These are phyloP conservation scores for Rhodotorula sp. DNA, from an alignment of 1,284 basidiomycete species.

Conservation along the genomic window DNA sequence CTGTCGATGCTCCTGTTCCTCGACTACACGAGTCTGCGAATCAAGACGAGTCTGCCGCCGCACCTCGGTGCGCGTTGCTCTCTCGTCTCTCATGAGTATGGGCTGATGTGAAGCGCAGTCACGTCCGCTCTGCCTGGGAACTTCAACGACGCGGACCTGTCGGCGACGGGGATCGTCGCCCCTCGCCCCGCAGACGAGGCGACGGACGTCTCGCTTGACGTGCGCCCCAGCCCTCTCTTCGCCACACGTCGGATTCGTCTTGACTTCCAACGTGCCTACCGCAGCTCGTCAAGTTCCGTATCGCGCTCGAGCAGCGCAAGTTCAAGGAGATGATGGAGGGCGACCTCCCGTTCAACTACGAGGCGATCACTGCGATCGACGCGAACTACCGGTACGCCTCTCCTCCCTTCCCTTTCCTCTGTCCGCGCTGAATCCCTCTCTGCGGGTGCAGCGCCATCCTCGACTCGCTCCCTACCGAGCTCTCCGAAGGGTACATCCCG, in stretches of 20 bases:
- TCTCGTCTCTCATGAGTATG: not conserved
- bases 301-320: conserved; percentile 38
- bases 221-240: not conserved
- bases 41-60: conserved; percentile 15
- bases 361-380: conserved; percentile 20
- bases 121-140: conserved; percentile 31
- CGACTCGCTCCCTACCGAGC: conserved; percentile 14
- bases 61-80: conserved; percentile 4
- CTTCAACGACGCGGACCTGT: conserved; percentile 30
- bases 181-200: conserved; percentile 19
- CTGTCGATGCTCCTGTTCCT: conserved; percentile 22
- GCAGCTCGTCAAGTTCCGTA: conserved; percentile 28
- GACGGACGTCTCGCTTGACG: conserved; percentile 27
- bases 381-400: conserved; percentile 14
- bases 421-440: not conserved
- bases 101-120: not conserved
- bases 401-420: too few species aligned
- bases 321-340: conserved; percentile 32
- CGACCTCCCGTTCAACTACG: conserved; percentile 19
- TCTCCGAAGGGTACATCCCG: conserved; percentile 15
- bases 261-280: not conserved
- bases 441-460: conserved; percentile 15
- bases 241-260: too few species aligned
- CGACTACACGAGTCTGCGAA: conserved; percentile 17
- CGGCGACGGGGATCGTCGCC: conserved; percentile 10